Base-by-base conservation (phyloP, 768 basidiomycete genomes). In the Phlebiopsis flavidoalba region DNA sequence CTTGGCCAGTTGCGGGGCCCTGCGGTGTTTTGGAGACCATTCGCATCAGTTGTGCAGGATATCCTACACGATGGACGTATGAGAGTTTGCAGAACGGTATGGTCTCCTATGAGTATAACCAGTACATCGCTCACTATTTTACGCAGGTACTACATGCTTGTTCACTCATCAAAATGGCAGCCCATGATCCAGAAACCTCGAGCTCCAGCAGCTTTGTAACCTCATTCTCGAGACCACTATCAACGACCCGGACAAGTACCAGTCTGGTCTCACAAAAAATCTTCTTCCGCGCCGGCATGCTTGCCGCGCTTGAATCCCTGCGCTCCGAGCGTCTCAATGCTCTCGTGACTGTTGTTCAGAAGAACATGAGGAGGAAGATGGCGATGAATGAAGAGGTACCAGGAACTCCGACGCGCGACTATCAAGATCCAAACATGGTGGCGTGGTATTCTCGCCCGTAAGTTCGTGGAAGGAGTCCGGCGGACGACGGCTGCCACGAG, bases 21-120 rank as follows among this genome's bases (percentile, higher is more conserved):
- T 99, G 97, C 74, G 97, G 97, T 86, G 97, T 99, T 58, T 80
- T 99, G 46, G 97, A 99, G 74, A 99, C 97, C 3, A 99, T 99
- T 68, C 84, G 95, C 59, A 99, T 99, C 71, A 95, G 93, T 74
- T 98, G 97, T 74, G 97, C 97, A 48, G 97, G 97, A 35, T 99
- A 99, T 75, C 97, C 97, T 31, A 94, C 94, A 12, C 83, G 97
- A 36, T 98, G 97, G 97, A 94, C 89, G 3, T 99, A 98, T 66
- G 95, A 70, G 97, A 98, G 73, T 99, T 99, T 70, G 97, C 93
- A 4, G 95, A 98, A 72, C 84, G 97, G 94, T 96, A 65, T 65
- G 87, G 74, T 21, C 31, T 35, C 26, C 58, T 26, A 19, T 36
- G 48, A 48, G 48, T 35, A 21, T 51, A 8, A 5, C 35, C 15